Percentiles rank a stretch among this genome's conserved stretches.
phyloP scores from a whole-genome alignment of 2,329 filamentous ascomycete genomes.

The Diplodia seriata region DNA sequence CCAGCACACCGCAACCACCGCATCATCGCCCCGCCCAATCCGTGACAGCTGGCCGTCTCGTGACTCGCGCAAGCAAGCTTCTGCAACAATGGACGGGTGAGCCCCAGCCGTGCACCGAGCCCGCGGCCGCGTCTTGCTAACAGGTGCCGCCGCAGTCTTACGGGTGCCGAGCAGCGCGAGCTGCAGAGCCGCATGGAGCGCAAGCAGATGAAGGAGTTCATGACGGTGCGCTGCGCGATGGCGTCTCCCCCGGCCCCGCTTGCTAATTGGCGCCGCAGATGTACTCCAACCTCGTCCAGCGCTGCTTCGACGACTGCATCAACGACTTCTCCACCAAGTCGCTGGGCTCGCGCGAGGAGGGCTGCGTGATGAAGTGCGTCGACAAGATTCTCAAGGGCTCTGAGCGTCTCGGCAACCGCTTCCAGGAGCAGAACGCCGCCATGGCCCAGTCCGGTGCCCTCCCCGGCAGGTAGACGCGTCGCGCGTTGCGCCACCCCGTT shows the following conservation, averaged over 20 bases:
- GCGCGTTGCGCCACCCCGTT: conserved; percentile 7
- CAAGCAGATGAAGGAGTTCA: conserved; percentile 99
- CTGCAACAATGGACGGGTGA: conserved; percentile 38
- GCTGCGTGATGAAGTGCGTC: conserved; percentile 92
- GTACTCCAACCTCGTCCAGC: conserved; percentile 77
- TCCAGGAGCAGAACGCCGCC: conserved; percentile 75
- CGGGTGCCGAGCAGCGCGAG: conserved; percentile 83
- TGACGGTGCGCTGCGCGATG: conserved; percentile 74
- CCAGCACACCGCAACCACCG: conserved; percentile 22
- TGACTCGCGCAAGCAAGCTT: conserved; percentile 23
- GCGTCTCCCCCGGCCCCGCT: conserved; percentile 3
- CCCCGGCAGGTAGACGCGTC: conserved; percentile 51
- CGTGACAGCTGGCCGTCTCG: conserved; percentile 18
- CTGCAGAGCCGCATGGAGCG: conserved; percentile 94
- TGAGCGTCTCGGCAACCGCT: conserved; percentile 88
- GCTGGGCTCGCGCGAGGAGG: conserved; percentile 83
- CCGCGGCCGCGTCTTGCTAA: not conserved
- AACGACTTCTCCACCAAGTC: conserved; percentile 99
- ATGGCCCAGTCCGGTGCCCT: conserved; percentile 68
- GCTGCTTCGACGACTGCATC: conserved; percentile 96
- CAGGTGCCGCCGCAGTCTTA: conserved; percentile 62
- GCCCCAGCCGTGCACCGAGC: conserved; percentile 7
- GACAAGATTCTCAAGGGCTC: conserved; percentile 94
- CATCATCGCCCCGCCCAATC: conserved; percentile 20
- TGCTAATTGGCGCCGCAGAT: conserved; percentile 55